Evolutionary conservation across 2,329 filamentous ascomycete genomes (phyloP), one percentile per base, ranked within the genome.

Genomic region (Madurella fahalii): DNA sequence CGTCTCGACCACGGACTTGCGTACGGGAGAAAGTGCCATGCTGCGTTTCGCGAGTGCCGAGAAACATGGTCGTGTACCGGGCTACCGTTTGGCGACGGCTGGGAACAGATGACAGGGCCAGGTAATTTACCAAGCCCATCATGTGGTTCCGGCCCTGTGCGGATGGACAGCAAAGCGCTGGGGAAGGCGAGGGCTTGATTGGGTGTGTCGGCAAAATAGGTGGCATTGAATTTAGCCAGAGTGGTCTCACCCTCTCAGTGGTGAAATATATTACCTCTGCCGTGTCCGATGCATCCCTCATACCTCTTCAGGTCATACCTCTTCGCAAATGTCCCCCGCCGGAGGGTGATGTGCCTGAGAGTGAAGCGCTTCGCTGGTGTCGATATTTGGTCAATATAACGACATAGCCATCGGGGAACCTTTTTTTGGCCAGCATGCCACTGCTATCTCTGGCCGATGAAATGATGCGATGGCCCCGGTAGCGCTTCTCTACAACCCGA

Each of bases 141-240:
- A 61, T 64, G 61, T 62, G 57, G 59, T 50, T 53, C 25, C 25
- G 25, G 43, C 17, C 43, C 16, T 41, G 56, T 43, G 50, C 54
- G 54, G 56, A 56, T 51, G 44, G 53, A 50, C 52, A 32, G 50
- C 47, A 52, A 58, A 53, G 56, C 17, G 49, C 60, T 52, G 45
- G 17, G 37, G 32, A 52, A 46, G 44, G 58, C 46, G 51, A 47
- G 18, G 43, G 47, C 40, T 53, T 58, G 54, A 57, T 56, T 58
- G 57, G 46, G 57, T 53, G 57, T 54, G 49, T 56, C 62, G 64
- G 64, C 58, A 66, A 61, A 66, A 66, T 57, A n/a, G 47, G 47
- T 47, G 56, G 54, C 45, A 46, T 57, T 43, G 54, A 50, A 61
- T 66, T 66, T 66, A 66, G 58, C 64, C 64, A 65, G 58, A 65